Evolutionary conservation across 306 rosid genomes (phyloP).

Genomic region (Macrotyloma uniflorum): DNA sequence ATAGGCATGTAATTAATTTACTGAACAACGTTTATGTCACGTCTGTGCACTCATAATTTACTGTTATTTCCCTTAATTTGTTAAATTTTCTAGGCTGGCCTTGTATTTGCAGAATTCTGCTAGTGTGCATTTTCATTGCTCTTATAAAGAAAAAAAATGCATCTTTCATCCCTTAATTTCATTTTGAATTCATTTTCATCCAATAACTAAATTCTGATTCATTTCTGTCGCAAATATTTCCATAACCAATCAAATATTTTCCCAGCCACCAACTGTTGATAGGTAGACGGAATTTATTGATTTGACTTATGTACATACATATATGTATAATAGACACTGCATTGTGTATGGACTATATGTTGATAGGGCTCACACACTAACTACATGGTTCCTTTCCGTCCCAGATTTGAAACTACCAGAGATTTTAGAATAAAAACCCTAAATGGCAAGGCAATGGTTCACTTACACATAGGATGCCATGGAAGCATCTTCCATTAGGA

Average conservation of each 20-base stretch:
- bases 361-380: not conserved
- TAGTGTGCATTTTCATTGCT: not conserved
- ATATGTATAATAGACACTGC: not conserved
- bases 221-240: not conserved
- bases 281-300: not conserved
- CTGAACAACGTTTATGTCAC: not conserved
- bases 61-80: not conserved
- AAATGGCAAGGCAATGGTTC: not conserved
- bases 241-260: not conserved
- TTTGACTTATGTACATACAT: not conserved
- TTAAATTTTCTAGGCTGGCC: not conserved
- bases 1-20: not conserved
- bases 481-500: not conserved
- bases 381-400: not conserved
- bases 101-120: not conserved
- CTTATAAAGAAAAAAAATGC: not conserved
- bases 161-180: not conserved
- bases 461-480: not conserved
- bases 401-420: not conserved
- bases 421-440: not conserved
- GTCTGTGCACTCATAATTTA: not conserved
- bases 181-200: not conserved
- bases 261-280: not conserved
- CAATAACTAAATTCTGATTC: not conserved
- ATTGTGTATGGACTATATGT: not conserved